Base-by-base conservation (phyloP, 345 rosid species). In the Rhizophora apiculata region DNA sequence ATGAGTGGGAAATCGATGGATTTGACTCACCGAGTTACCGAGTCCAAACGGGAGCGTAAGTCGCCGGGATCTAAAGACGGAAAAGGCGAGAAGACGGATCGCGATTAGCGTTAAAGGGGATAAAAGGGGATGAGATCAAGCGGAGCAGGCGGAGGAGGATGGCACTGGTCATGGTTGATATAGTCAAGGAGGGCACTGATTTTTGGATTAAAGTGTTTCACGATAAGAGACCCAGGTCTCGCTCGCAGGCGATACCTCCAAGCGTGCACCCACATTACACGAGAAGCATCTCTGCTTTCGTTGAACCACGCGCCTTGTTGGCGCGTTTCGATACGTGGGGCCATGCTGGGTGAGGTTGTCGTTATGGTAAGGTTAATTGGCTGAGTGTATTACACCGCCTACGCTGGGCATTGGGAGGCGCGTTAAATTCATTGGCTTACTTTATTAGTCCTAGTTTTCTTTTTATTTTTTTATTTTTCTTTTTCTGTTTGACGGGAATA, bases 1-100 rank as follows among this genome's bases (percentile, higher is more conserved):
- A 21, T 21, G 9, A 5, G 34, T 55, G 36, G 58, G 32, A 36
- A 29, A 59, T 61, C 1, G 26, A 18, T 5, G 48, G 29, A n/a
- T 8, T 59, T 13, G 65, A 74, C 75, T 76, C 62, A 84, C 88
- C 76, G 48, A 72, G 64, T 63, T 60, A 46, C 68, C 51, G 76
- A 78, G 62, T 63, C 69, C 46, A 43, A 43, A 11, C 60, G 31
- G 63, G 67, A 70, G 61, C 71, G 5, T 16, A 6, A 53, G 13
- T 31, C 37, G 56, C 27, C 51, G 53, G 52, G 64, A 19, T 53
- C 43, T 24, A 68, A 61, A 60, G 59, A 66, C 20, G 53, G 60
- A 72, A 80, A 57, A 49, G 69, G 22, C 78, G 71, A 71, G 70
- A 62, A 73, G 68, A 20, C 76, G 78, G 68, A 54, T 72, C 39